Conservation (phyloP, 1,139 yeast species). For the Blastobotrys arbuscula region DNA sequence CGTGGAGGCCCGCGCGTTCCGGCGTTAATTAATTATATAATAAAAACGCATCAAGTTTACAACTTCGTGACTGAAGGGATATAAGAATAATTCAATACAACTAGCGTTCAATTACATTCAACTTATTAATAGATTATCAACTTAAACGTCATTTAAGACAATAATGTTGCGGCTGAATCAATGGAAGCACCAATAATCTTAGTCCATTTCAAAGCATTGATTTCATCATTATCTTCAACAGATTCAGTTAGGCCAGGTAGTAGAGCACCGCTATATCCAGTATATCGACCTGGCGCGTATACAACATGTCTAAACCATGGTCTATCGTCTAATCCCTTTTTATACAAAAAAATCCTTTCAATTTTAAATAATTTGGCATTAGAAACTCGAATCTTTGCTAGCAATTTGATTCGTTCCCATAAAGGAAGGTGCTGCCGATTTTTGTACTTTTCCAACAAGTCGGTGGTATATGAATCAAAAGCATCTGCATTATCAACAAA, state of each 20-base stretch:
- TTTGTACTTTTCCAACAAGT: conserved; percentile 28
- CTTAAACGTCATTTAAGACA: no score
- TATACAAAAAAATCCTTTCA: conserved; percentile 62
- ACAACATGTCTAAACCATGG: conserved; percentile 82
- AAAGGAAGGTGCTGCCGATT: conserved; percentile 33
- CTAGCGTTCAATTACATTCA: no score
- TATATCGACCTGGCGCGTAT: conserved; percentile 76
- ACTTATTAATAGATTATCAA: no score
- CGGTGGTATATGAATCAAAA: conserved; percentile 29
- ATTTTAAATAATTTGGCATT: conserved; percentile 33
- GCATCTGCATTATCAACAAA: conserved; percentile 23
- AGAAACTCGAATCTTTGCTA: conserved; percentile 29
- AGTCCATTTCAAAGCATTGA: conserved; percentile 53
- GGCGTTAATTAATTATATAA: no score
- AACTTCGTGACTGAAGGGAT: no score
- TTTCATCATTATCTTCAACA: conserved; percentile 58
- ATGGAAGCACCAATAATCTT: conserved; percentile 38
- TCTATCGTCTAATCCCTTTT: conserved; percentile 60
- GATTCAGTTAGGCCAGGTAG: conserved; percentile 80
- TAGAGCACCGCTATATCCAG: conserved; percentile 81
- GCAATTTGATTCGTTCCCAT: conserved; percentile 28
- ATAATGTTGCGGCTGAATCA: conserved; percentile 31
- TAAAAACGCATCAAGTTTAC: no score
- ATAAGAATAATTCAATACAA: no score
- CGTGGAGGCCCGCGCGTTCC: no score